These are phyloP conservation scores for Discostella stelligeroides DNA, from an alignment of 108 stramenopile genomes.

Conservation along the genomic window DNA sequence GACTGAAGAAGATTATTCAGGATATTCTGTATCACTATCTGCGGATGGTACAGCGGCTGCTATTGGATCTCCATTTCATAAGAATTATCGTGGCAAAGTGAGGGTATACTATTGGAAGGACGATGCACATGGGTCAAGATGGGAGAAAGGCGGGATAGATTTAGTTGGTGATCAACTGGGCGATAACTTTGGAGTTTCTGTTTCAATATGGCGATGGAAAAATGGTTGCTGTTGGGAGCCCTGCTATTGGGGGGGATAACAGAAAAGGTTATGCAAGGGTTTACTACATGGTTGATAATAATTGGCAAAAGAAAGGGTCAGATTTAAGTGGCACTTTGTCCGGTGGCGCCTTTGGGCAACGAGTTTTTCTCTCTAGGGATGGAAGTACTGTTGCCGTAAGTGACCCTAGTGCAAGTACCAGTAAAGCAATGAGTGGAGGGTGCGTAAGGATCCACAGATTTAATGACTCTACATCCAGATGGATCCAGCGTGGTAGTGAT, in stretches of 20 bases:
- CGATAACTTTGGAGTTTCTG: background rate
- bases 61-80: background rate
- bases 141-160: slow-evolving; percentile 3
- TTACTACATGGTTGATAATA: too few species aligned
- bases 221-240: slow-evolving; percentile 9
- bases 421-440: too few species aligned
- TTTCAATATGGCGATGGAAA: slow-evolving; percentile 6
- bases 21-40: slow-evolving; percentile 11
- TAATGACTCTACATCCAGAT: too few species aligned
- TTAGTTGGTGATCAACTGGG: background rate
- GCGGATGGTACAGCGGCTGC: slow-evolving; percentile 10
- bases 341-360: too few species aligned
- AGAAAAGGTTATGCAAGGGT: slow-evolving; percentile 4
- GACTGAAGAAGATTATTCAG: background rate
- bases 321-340: too few species aligned
- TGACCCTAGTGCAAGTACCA: too few species aligned
- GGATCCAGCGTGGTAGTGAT: too few species aligned
- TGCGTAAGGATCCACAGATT: too few species aligned
- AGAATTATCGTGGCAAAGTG: slow-evolving; percentile 12
- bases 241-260: too few species aligned
- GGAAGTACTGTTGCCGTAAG: too few species aligned
- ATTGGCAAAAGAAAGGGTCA: too few species aligned
- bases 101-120: slow-evolving; percentile 4
- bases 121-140: background rate
- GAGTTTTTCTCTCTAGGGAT: too few species aligned